phyloP scores from a whole-genome alignment of 78 protist species.

The Bodo saltans region DNA sequence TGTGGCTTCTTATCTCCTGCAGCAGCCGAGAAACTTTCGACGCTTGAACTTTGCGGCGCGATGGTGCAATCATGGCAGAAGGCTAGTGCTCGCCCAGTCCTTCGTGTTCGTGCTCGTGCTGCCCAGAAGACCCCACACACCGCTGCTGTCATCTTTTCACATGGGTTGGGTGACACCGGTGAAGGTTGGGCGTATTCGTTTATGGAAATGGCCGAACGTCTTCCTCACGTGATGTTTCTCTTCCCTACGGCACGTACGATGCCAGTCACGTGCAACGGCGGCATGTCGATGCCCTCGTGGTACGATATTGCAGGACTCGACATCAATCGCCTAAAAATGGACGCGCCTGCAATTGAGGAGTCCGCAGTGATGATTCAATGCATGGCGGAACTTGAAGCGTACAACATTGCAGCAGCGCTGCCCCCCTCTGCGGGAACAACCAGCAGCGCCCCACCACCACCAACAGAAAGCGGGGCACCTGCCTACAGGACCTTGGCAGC shows the following conservation, averaged over 20 bases:
- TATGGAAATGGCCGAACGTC: not conserved
- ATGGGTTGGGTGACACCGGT: constrained; percentile 49
- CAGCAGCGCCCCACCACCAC: not conserved
- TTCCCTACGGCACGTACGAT: constrained; percentile 29
- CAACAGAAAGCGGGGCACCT: constrained; percentile 19
- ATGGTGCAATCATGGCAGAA: no score
- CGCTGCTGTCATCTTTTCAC: constrained; percentile 40
- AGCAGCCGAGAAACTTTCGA: no score
- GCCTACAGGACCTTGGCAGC: constrained; percentile 34
- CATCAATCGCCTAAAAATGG: no score
- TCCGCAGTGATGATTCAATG: no score
- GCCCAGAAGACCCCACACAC: no score
- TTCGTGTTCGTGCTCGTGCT: no score
- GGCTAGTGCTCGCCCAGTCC: no score
- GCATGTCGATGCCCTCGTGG: constrained; percentile 52
- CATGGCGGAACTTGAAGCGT: no score
- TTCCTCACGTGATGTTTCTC: constrained; percentile 25
- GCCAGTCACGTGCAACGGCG: constrained; percentile 42
- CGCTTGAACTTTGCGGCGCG: no score
- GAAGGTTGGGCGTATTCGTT: constrained; percentile 28
- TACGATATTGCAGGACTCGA: constrained; percentile 38
- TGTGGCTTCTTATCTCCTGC: no score
- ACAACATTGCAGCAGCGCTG: not conserved
- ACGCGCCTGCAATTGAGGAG: no score
- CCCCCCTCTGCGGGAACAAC: constrained; percentile 3